These are phyloP conservation scores for Tetratostichococcus sp. DNA, from an alignment of 139 green algal genomes.

Conservation along the genomic window DNA sequence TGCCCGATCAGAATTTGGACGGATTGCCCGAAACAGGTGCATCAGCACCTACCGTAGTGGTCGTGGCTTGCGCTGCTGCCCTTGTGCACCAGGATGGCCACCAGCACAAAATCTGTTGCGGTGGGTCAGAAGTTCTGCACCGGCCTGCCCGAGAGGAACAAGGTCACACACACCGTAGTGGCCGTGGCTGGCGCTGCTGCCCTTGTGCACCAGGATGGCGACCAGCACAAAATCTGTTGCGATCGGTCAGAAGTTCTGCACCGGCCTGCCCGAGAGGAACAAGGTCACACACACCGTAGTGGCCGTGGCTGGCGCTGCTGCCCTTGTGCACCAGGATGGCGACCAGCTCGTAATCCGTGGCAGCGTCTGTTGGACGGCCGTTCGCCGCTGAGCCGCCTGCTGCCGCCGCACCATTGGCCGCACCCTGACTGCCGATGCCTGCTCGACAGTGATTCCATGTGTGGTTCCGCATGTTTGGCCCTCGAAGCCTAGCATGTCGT, in stretches of 20 bases:
- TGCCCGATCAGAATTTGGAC: too few relatives aligned
- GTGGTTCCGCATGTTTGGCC: too few relatives aligned
- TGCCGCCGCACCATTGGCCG: not conserved
- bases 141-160: too few relatives aligned
- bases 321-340: slow-evolving; percentile 87
- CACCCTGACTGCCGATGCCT: too few relatives aligned
- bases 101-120: not conserved
- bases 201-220: slow-evolving; percentile 85
- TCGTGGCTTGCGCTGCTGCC: slow-evolving; percentile 66
- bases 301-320: slow-evolving; percentile 60
- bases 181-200: slow-evolving; percentile 60
- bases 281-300: slow-evolving; percentile 80
- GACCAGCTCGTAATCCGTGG: slow-evolving; percentile 57
- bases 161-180: slow-evolving; percentile 63
- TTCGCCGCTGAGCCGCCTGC: not conserved
- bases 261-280: too few relatives aligned
- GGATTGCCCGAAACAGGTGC: too few relatives aligned
- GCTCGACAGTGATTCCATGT: too few relatives aligned
- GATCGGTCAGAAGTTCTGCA: too few relatives aligned
- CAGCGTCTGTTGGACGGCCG: not conserved
- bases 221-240: slow-evolving; percentile 57
- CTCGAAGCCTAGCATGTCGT: too few relatives aligned
- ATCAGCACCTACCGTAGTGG: slow-evolving; percentile 58
- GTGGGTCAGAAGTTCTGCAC: too few relatives aligned
- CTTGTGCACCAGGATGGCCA: slow-evolving; percentile 81